phyloP scores from a whole-genome alignment of 2,329 filamentous ascomycete species.

The Orbilia blumenaviensis region DNA sequence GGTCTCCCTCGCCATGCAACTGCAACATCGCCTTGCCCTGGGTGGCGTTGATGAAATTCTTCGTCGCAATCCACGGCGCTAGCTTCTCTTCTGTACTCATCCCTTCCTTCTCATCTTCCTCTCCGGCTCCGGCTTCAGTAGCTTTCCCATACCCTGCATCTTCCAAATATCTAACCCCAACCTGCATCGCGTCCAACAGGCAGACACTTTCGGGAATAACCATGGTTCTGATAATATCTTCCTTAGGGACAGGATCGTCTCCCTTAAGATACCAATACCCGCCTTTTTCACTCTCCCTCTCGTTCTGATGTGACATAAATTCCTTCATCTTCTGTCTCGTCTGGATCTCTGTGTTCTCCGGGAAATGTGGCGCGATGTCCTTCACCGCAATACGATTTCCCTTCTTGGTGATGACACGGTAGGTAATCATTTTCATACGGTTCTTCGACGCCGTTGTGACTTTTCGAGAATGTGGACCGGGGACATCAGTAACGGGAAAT shows the following conservation, averaged over 20 bases:
- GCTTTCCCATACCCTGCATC: slow-evolving; percentile 86
- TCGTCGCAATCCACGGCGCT: slow-evolving; percentile 94
- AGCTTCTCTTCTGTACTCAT: slow-evolving; percentile 74
- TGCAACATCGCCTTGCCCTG: slow-evolving; percentile 96
- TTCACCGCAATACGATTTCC: slow-evolving; percentile 75
- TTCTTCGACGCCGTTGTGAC: slow-evolving; percentile 98
- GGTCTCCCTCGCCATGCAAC: slow-evolving; percentile 92
- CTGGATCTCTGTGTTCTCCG: slow-evolving; percentile 91
- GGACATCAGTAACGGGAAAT: slow-evolving; percentile 89
- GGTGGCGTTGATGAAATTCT: slow-evolving; percentile 93
- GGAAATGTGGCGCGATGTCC: slow-evolving; percentile 91
- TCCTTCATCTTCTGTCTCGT: slow-evolving; percentile 97
- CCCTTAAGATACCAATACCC: slow-evolving; percentile 81
- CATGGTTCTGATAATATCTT: slow-evolving; percentile 81
- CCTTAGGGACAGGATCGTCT: slow-evolving; percentile 79
- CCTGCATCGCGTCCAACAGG: slow-evolving; percentile 93
- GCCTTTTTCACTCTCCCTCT: slow-evolving; percentile 63
- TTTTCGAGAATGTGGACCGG: slow-evolving; percentile 90
- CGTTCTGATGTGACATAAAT: slow-evolving; percentile 84
- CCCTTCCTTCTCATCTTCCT: slow-evolving; percentile 62
- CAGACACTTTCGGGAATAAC: slow-evolving; percentile 96
- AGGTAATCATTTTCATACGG: slow-evolving; percentile 93
- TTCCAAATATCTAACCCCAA: slow-evolving; percentile 86
- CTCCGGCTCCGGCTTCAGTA: slow-evolving; percentile 63
- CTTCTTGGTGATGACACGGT: slow-evolving; percentile 83